Evolutionary conservation across 768 basidiomycete genomes (phyloP), one percentile per base, ranked within the genome.

Genomic region (Kwoniella newhampshirensis): DNA sequence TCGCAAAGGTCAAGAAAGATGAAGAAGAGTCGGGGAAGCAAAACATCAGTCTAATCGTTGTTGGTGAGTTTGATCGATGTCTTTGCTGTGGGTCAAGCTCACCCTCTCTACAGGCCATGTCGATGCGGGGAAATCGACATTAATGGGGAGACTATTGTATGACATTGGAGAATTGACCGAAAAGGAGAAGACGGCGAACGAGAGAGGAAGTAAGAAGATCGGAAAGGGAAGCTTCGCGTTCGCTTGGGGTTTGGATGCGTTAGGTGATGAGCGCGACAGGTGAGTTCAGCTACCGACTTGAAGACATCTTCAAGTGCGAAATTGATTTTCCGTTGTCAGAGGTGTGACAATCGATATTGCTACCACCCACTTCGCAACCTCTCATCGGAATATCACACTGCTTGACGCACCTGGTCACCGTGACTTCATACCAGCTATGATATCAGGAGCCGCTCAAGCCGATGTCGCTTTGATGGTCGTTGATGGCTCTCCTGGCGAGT

Each of bases 391-490:
- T 61, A 85, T 98, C 63, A 96, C 91, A 1, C 84, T 99, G n/a
- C 83, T 99, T 27, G 96, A 99, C 68, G 94, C 94, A 0, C 96
- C 96, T 0, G 96, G 96, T 0, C 96, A 99, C 77, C 87, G 86
- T 63, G 96, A 99, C 71, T 98, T 98, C 67, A 88, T 99, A 61
- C 96, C 96, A 1, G 98, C 98, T 73, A 98, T 98, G 94, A 99
- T 99, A 50, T 97, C 93, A 0, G 96, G 96, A 1, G 94, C 96
- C 6, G 86, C 93, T 1, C 96, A 97, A 76, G 96, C 94, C 0
- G 96, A 98, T 65, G 90, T 90, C 44, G 91, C 96, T 0, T 77
- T 98, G 7, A 84, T 98, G 20, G 93, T 98, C 3, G 86, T 99
- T 25, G 96, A 96, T 74, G 86, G 92, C 1, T 81, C 86, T 4